These are phyloP conservation scores for Chernovozyma sophiae-reginae DNA, from an alignment of 1,139 yeast genomes.

Conservation along the genomic window DNA sequence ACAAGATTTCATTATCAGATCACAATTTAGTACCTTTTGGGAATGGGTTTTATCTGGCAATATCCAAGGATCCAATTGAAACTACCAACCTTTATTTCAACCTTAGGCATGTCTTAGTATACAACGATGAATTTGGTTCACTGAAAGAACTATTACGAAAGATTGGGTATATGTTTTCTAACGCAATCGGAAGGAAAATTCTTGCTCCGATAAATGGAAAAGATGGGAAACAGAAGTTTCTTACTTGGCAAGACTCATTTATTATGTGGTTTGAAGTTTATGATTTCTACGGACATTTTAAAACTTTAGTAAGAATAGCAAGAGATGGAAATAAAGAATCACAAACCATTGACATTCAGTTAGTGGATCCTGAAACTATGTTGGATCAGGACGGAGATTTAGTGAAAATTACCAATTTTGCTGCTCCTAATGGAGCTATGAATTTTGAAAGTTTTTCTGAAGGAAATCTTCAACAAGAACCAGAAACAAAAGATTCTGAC, in stretches of 20 bases:
- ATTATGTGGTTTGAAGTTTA: conserved; percentile 36
- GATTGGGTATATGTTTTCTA: conserved; percentile 19
- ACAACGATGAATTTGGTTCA: conserved; percentile 16
- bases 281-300: conserved; percentile 28
- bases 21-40: conserved; percentile 26
- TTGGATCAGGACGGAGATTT: conserved; percentile 29
- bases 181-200: conserved; percentile 22
- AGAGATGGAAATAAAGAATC: conserved; percentile 18
- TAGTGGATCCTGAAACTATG: conserved; percentile 31
- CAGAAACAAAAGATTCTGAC: background rate
- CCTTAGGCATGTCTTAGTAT: conserved; percentile 23
- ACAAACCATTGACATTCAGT: conserved; percentile 16
- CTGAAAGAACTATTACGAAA: conserved; percentile 10
- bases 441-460: conserved; percentile 19
- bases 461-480: background rate
- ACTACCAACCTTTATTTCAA: conserved; percentile 16
- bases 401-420: conserved; percentile 16
- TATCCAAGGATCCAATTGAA: conserved; percentile 13
- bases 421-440: conserved; percentile 21
- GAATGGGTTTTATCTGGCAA: conserved; percentile 28
- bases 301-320: conserved; percentile 19
- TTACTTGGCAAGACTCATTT: conserved; percentile 33
- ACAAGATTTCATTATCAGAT: conserved; percentile 25
- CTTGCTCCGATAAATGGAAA: conserved; percentile 22
- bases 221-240: conserved; percentile 9